Evolutionary conservation across 2,329 filamentous ascomycete species (phyloP), one percentile per base, ranked within the genome.

Genomic region (Aspergillus pseudonomiae): DNA sequence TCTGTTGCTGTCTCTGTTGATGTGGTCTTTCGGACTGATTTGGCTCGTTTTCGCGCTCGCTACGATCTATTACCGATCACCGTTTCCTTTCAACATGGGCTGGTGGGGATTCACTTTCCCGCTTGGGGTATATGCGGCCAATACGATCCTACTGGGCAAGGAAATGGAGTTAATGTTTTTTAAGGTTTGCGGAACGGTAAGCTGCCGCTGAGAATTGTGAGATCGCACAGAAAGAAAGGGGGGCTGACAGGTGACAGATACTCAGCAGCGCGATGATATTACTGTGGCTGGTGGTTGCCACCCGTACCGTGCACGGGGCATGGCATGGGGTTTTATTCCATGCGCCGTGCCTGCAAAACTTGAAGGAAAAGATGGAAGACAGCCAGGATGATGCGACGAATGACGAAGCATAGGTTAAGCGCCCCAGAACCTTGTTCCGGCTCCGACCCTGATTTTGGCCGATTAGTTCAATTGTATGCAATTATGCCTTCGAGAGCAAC

Each of bases 31-130:
- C 67, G 84, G 79, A 0, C 69, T 86, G 0, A 79, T 84, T 0
- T 88, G 84, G 85, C 74, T 87, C 4, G 81, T 83, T 63, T 83
- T 84, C 69, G 85, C 85, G 0, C 67, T 86, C 0, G 81, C 82
- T 4, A 81, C 80, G 19, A 63, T 73, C 32, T 81, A 86, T 34
- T 61, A 69, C 61, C 67, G 68, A 34, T 70, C 69, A 12, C 71
- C 71, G 0, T 85, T 87, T 69, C 83, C 84, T 0, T 86, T 88
- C 73, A 87, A 87, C 71, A 83, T 87, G 80, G 85, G 85, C 24
- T 85, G 84, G 85, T 87, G 84, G 84, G 83, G 83, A 3, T 86
- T 87, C 63, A 85, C 81, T 0, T 87, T 87, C 64, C 85, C 85
- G 0, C 68, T 85, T 2, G 85, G 85, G 4, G 83, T 86, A 0